phyloP scores from a whole-genome alignment of 208 protist genomes.

The Leishmania martiniquensis region DNA sequence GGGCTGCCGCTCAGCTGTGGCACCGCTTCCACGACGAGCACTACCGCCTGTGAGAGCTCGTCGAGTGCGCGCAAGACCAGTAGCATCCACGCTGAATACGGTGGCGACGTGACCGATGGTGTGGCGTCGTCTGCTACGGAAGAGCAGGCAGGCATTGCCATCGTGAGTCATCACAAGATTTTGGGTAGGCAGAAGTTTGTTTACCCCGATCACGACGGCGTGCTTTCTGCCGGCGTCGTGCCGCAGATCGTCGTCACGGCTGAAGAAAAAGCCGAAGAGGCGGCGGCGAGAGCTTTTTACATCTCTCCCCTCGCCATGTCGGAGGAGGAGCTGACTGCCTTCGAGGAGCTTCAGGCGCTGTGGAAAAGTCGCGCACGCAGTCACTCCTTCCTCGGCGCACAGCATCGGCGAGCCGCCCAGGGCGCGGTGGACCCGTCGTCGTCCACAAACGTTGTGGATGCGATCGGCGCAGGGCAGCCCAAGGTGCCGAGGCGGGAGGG shows the following conservation, averaged over 20 bases:
- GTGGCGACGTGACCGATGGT: neutral
- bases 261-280: constrained; percentile 67
- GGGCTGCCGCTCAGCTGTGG: neutral
- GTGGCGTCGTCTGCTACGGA: neutral
- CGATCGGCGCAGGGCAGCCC: neutral
- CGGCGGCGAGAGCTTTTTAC: constrained; percentile 48
- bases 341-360: constrained; percentile 84
- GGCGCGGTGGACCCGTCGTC: constrained; percentile 18
- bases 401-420: constrained; percentile 41
- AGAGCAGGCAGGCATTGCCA: constrained; percentile 51
- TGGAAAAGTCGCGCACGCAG: constrained; percentile 72
- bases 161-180: constrained; percentile 90
- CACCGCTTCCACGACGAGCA: neutral
- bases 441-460: neutral
- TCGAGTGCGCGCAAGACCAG: neutral
- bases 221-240: constrained; percentile 78
- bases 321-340: constrained; percentile 68
- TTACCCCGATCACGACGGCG: constrained; percentile 89
- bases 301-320: constrained; percentile 64
- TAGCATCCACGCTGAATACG: neutral
- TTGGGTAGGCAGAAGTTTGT: constrained; percentile 64
- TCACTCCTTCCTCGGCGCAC: constrained; percentile 56
- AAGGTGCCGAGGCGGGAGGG: neutral
- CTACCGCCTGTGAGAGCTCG: neutral
- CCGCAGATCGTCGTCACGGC: constrained; percentile 68